Conservation (phyloP, 2,329 filamentous ascomycete species). For the Dothistroma septosporum region DNA sequence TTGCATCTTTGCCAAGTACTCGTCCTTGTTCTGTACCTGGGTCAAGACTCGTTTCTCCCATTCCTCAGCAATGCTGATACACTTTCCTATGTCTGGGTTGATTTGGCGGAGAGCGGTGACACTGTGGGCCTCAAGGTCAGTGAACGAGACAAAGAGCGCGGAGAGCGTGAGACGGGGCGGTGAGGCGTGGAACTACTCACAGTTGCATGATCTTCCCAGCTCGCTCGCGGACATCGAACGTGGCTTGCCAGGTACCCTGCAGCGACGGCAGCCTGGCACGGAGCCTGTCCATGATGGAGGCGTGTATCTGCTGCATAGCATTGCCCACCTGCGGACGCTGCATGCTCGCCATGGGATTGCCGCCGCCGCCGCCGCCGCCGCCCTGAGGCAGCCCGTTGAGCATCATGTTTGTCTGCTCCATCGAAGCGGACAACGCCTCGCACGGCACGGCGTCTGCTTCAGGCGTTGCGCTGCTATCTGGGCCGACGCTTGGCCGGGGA, state of each 20-base stretch:
- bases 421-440: neutral
- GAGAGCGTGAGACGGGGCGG: neutral
- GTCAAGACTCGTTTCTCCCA: slow-evolving; percentile 28
- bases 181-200: slow-evolving; percentile 23
- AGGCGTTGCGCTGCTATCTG: neutral
- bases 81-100: slow-evolving; percentile 22
- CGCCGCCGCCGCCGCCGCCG: neutral
- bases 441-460: neutral
- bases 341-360: slow-evolving; percentile 21
- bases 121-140: slow-evolving; percentile 6
- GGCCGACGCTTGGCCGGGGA: slow-evolving; percentile 5
- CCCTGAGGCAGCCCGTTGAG: slow-evolving; percentile 13
- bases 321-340: slow-evolving; percentile 30
- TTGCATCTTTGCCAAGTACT: slow-evolving; percentile 26
- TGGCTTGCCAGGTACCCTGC: slow-evolving; percentile 32
- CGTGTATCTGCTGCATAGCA: slow-evolving; percentile 26
- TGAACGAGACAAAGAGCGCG: slow-evolving; percentile 8
- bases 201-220: slow-evolving; percentile 32
- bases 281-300: slow-evolving; percentile 28
- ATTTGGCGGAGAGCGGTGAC: slow-evolving; percentile 24
- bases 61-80: slow-evolving; percentile 25
- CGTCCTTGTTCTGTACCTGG: slow-evolving; percentile 25
- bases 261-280: slow-evolving; percentile 18
- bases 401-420: slow-evolving; percentile 19
- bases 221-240: slow-evolving; percentile 29